These are phyloP conservation scores for Pichia rugopelliculosa DNA, from an alignment of 805 yeast genomes.

Conservation along the genomic window DNA sequence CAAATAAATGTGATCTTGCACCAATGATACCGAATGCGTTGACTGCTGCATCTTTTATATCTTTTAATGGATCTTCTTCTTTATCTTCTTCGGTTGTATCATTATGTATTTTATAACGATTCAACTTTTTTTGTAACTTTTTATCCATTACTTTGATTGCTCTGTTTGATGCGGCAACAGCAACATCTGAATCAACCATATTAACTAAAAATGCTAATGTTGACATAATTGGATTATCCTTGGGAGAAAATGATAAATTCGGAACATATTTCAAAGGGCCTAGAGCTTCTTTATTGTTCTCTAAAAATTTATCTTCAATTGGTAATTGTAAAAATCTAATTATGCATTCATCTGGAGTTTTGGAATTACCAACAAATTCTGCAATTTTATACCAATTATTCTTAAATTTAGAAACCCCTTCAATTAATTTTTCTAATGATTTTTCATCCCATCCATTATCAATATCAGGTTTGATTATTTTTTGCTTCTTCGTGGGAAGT, in stretches of 20 bases:
- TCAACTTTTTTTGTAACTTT: constrained; percentile 33
- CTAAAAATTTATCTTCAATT: constrained; percentile 66
- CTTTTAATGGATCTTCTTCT: constrained; percentile 16
- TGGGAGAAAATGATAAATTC: constrained; percentile 73
- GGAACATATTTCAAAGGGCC: constrained; percentile 80
- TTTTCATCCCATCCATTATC: constrained; percentile 56
- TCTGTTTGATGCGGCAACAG: constrained; percentile 67
- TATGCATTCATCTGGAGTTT: constrained; percentile 73
- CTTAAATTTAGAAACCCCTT: constrained; percentile 53
- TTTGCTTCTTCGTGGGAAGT: constrained; percentile 18
- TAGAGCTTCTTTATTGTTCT: constrained; percentile 38
- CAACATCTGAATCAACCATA: constrained; percentile 79
- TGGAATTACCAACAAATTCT: constrained; percentile 48
- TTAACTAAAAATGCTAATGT: constrained; percentile 85
- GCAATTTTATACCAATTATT: constrained; percentile 80
- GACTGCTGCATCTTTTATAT: constrained; percentile 52
- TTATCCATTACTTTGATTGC: constrained; percentile 48
- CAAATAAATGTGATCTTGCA: constrained; percentile 71
- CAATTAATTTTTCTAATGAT: constrained; percentile 52
- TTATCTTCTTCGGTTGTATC: constrained; percentile 6
- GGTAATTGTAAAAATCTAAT: constrained; percentile 73
- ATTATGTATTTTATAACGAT: constrained; percentile 20
- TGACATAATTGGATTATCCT: constrained; percentile 90
- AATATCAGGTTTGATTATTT: constrained; percentile 30
- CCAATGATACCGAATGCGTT: constrained; percentile 73